A percentile compares a stretch with the other conserved stretches of the same genome.
phyloP scores from a whole-genome alignment of 202 grass and related monocot genomes.

The Carex arenaria region DNA sequence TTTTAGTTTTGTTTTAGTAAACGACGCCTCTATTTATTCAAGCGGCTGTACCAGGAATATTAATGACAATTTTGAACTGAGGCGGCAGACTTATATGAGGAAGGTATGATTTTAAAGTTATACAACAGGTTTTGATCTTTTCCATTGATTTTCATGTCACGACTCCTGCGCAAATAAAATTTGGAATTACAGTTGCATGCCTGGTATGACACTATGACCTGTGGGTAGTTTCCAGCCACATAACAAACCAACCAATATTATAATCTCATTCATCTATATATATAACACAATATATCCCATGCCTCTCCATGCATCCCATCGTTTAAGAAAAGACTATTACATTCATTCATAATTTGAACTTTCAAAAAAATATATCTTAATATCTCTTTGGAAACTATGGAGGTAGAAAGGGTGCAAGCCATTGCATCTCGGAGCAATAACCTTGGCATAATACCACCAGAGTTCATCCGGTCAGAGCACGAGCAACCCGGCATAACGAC shows the following conservation, averaged over 20 bases:
- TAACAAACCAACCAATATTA: not conserved
- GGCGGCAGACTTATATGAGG: not conserved
- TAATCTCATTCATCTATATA: not conserved
- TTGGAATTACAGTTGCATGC: not conserved
- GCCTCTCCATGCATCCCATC: not conserved
- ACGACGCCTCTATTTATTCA: too few relatives aligned
- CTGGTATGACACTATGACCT: not conserved
- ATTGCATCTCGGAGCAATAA: conserved; percentile 31
- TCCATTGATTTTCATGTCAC: not conserved
- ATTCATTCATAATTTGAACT: not conserved
- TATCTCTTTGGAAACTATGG: conserved; percentile 13
- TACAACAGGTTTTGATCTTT: not conserved
- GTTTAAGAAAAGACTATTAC: not conserved
- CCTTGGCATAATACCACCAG: conserved; percentile 30
- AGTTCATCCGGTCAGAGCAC: conserved; percentile 46
- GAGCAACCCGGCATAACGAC: conserved; percentile 55
- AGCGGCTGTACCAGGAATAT: too few relatives aligned
- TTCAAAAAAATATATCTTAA: not conserved
- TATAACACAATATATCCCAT: not conserved
- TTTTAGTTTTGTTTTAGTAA: too few relatives aligned
- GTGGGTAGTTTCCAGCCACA: not conserved
- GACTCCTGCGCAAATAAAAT: not conserved
- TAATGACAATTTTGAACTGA: too few relatives aligned
- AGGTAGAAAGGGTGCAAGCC: conserved; percentile 44
- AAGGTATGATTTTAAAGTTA: not conserved